phyloP scores from a whole-genome alignment of 495 filamentous ascomycete genomes.

The Pyrenopolyporus hunteri region DNA sequence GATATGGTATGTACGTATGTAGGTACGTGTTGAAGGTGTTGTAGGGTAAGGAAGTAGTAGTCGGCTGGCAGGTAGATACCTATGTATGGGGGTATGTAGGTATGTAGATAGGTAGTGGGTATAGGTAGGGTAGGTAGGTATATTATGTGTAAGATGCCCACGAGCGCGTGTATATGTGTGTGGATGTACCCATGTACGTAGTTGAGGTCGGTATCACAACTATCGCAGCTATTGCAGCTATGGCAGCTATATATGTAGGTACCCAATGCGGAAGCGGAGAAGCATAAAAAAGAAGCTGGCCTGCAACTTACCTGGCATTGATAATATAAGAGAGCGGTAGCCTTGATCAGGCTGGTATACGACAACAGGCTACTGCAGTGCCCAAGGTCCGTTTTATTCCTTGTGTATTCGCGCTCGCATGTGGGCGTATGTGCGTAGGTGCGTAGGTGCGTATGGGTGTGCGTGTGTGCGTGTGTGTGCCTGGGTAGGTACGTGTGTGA shows the following conservation, averaged over 20 bases:
- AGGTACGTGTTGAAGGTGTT: too few species aligned
- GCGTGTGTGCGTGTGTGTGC: too few species aligned
- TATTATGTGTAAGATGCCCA: background rate
- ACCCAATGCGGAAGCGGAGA: background rate
- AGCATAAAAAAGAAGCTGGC: background rate
- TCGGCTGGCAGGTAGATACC: too few species aligned
- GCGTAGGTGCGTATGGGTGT: background rate
- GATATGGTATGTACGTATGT: background rate
- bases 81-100: background rate
- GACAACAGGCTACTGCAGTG: background rate
- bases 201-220: background rate
- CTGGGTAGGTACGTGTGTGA: too few species aligned
- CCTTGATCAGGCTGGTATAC: conserved; percentile 1
- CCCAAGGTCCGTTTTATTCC: background rate
- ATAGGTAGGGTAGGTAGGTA: background rate
- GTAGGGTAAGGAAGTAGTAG: background rate
- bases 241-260: background rate
- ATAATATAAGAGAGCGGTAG: background rate
- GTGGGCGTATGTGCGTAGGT: conserved; percentile 3
- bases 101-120: background rate
- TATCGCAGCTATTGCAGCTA: too few species aligned
- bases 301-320: background rate
- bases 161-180: background rate
- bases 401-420: conserved; percentile 6
- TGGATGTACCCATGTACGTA: background rate